Conservation (phyloP, 306 rosid genomes). For the Fragaria vesca region DNA sequence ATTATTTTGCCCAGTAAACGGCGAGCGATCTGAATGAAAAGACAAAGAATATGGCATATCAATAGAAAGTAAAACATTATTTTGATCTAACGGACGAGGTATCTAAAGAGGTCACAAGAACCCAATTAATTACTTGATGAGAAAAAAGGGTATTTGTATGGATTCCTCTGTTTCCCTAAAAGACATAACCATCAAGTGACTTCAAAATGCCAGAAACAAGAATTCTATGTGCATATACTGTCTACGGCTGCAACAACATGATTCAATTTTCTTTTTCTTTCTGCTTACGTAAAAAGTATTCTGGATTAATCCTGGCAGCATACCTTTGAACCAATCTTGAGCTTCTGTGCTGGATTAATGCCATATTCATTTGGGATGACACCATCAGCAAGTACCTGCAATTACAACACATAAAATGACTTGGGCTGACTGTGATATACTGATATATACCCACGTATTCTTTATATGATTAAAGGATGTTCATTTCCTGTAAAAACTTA, state of each 20-base stretch:
- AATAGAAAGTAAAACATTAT: neutral
- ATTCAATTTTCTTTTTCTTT: neutral
- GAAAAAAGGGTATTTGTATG: slow-evolving; percentile 13
- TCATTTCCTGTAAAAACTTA: neutral
- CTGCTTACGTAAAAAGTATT: neutral
- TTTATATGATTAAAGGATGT: neutral
- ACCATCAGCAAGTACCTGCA: slow-evolving; percentile 94
- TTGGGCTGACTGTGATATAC: slow-evolving; percentile 13
- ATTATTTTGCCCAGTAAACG: slow-evolving; percentile 90
- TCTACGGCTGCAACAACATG: neutral
- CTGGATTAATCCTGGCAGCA: neutral
- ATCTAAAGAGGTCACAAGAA: slow-evolving; percentile 2
- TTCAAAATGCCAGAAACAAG: slow-evolving; percentile 13
- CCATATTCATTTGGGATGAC: slow-evolving; percentile 99
- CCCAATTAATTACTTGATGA: slow-evolving; percentile 21
- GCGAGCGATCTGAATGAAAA: slow-evolving; percentile 77
- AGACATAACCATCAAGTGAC: slow-evolving; percentile 13
- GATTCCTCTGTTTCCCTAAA: neutral
- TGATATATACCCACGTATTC: slow-evolving; percentile 7
- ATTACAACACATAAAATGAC: slow-evolving; percentile 17
- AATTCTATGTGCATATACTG: neutral
- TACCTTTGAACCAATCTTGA: slow-evolving; percentile 96
- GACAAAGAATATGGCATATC: slow-evolving; percentile 3
- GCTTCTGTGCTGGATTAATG: slow-evolving; percentile 84
- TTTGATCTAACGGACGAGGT: neutral